phyloP scores from a whole-genome alignment of 2,329 filamentous ascomycete genomes.

The Fusarium pilosicola region DNA sequence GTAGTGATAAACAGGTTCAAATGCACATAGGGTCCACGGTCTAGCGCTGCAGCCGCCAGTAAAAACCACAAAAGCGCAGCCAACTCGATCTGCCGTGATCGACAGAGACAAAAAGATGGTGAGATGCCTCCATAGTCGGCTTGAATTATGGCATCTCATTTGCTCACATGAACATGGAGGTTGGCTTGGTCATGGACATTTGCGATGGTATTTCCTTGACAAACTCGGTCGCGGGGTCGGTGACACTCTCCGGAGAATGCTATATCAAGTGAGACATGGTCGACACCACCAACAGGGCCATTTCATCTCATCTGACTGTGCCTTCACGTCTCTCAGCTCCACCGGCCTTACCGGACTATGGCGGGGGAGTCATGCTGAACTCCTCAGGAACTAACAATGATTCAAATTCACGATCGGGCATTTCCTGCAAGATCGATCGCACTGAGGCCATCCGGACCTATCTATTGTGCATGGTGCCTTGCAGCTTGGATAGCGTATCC shows the following conservation, averaged over 20 bases:
- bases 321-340: conserved; percentile 27
- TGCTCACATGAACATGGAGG: conserved; percentile 16
- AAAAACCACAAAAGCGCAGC: conserved; percentile 13
- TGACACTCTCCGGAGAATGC: conserved; percentile 16
- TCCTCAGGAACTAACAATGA: conserved; percentile 38
- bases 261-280: conserved; percentile 43
- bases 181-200: conserved; percentile 10
- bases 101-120: conserved; percentile 8
- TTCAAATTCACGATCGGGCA: conserved; percentile 44
- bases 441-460: conserved; percentile 23
- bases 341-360: conserved; percentile 26
- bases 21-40: conserved; percentile 32
- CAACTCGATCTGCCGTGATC: conserved; percentile 18
- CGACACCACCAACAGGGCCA: conserved; percentile 41
- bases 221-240: conserved; percentile 27
- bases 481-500: conserved; percentile 36
- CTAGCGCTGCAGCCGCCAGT: conserved; percentile 37
- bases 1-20: conserved; percentile 37
- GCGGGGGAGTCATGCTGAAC: conserved; percentile 42
- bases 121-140: conserved; percentile 2
- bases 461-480: conserved; percentile 44
- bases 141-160: conserved; percentile 7
- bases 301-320: conserved; percentile 46
- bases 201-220: conserved; percentile 6
- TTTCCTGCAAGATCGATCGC: conserved; percentile 44